Percentiles rank a stretch among this genome's conserved stretches.
Conservation (phyloP, 2,329 filamentous ascomycete genomes). For the Colletotrichum nymphaeae region DNA sequence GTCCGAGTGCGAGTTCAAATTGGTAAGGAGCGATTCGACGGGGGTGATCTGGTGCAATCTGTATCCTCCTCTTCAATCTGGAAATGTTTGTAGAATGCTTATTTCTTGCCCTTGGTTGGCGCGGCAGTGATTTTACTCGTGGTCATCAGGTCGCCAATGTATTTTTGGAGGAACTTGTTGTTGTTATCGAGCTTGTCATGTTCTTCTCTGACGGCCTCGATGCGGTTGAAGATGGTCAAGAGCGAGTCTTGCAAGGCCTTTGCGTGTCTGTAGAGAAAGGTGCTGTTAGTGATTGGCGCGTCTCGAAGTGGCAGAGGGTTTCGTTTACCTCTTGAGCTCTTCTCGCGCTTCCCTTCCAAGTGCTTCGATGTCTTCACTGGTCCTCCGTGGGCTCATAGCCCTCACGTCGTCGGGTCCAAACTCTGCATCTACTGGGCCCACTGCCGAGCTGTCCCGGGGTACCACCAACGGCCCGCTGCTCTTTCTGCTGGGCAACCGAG, state of each 20-base stretch:
- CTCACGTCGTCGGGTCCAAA: constrained; percentile 90
- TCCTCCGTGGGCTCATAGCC: constrained; percentile 93
- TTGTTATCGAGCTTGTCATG: constrained; percentile 97
- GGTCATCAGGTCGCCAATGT: constrained; percentile 95
- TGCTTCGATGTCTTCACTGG: constrained; percentile 89
- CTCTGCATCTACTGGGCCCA: constrained; percentile 78
- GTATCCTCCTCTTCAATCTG: not conserved
- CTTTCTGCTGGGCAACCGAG: constrained; percentile 78
- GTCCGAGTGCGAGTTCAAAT: not conserved
- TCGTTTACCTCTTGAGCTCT: constrained; percentile 67
- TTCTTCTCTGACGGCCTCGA: constrained; percentile 93
- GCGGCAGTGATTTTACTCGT: constrained; percentile 78
- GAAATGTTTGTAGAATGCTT: constrained; percentile 35
- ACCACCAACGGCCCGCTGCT: constrained; percentile 87
- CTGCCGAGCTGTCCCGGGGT: constrained; percentile 78
- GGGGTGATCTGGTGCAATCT: not conserved
- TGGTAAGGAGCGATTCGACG: too few relatives aligned
- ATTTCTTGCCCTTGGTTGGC: constrained; percentile 65
- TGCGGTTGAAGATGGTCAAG: constrained; percentile 88
- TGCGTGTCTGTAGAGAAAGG: constrained; percentile 76
- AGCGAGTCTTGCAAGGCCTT: constrained; percentile 90
- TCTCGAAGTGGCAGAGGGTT: not conserved
- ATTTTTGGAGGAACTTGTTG: constrained; percentile 97
- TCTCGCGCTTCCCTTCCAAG: constrained; percentile 85
- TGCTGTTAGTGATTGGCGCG: not conserved